phyloP scores from a whole-genome alignment of 2,329 filamentous ascomycete species.

The Beauveria rudraprayagi region DNA sequence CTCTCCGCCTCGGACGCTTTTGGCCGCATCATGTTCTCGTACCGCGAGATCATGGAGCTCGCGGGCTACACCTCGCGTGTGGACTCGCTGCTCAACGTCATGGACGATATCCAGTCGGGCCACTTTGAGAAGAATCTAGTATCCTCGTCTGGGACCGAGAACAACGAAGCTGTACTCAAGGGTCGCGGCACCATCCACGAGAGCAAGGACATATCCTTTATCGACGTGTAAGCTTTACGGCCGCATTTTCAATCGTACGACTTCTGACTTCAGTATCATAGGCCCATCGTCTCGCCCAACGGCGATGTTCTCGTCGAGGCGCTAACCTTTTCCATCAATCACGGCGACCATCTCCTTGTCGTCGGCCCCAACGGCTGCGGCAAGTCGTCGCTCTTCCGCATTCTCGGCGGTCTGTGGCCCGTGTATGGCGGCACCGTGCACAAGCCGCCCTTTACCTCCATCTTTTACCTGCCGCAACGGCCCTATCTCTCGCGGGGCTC shows the following conservation, averaged over 20 bases:
- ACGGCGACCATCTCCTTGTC: constrained; percentile 85
- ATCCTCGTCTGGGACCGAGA: constrained; percentile 73
- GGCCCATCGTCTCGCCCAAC: constrained; percentile 89
- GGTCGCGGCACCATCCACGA: constrained; percentile 76
- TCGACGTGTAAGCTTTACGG: constrained; percentile 55
- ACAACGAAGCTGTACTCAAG: constrained; percentile 74
- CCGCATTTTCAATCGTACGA: neutral
- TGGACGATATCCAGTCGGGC: constrained; percentile 84
- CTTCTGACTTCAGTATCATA: neutral
- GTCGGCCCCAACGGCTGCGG: constrained; percentile 96
- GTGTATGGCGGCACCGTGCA: constrained; percentile 91
- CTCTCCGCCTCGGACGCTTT: constrained; percentile 93
- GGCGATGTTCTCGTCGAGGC: constrained; percentile 83
- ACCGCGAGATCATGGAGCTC: constrained; percentile 93
- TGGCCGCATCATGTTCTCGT: constrained; percentile 93
- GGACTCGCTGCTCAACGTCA: constrained; percentile 80
- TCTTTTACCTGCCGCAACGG: constrained; percentile 96
- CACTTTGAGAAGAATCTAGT: constrained; percentile 96
- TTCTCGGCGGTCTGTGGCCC: constrained; percentile 92
- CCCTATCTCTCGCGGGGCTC: constrained; percentile 88
- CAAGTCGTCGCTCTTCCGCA: constrained; percentile 92
- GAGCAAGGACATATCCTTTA: constrained; percentile 76
- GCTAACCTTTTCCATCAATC: constrained; percentile 78
- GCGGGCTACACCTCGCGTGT: constrained; percentile 94
- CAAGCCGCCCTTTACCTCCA: constrained; percentile 85